phyloP scores from a whole-genome alignment of 208 protist genomes.

The Trypanosoma rangeli region DNA sequence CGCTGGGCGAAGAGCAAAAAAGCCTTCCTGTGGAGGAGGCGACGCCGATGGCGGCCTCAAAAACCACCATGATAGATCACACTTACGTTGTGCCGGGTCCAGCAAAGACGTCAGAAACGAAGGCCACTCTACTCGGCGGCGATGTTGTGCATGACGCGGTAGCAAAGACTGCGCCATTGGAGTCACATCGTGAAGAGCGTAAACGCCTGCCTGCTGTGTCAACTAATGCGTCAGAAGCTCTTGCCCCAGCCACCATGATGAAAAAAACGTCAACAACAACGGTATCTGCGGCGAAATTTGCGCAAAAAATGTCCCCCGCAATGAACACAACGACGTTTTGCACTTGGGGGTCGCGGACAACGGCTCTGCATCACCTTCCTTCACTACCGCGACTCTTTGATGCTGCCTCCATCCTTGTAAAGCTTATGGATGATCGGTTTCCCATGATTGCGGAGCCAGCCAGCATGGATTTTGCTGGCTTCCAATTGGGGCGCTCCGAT shows the following conservation, averaged over 20 bases:
- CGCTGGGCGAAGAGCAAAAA: neutral
- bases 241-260: neutral
- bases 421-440: slow-evolving; percentile 58
- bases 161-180: neutral
- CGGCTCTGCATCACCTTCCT: slow-evolving; percentile 12
- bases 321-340: neutral
- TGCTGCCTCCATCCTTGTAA: slow-evolving; percentile 55
- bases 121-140: neutral
- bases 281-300: neutral
- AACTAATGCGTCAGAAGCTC: neutral
- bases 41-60: neutral
- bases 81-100: neutral
- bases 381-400: slow-evolving; percentile 52
- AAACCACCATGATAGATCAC: neutral
- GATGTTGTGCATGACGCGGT: neutral
- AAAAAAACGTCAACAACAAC: neutral
- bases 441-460: slow-evolving; percentile 31
- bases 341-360: neutral
- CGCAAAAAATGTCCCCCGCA: neutral
- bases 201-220: neutral
- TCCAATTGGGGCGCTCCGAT: neutral
- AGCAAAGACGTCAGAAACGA: neutral
- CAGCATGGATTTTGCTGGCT: slow-evolving; percentile 19
- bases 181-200: neutral
- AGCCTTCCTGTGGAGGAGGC: neutral